Base-by-base conservation (phyloP, 768 basidiomycete species). In the Inosperma sp. region DNA sequence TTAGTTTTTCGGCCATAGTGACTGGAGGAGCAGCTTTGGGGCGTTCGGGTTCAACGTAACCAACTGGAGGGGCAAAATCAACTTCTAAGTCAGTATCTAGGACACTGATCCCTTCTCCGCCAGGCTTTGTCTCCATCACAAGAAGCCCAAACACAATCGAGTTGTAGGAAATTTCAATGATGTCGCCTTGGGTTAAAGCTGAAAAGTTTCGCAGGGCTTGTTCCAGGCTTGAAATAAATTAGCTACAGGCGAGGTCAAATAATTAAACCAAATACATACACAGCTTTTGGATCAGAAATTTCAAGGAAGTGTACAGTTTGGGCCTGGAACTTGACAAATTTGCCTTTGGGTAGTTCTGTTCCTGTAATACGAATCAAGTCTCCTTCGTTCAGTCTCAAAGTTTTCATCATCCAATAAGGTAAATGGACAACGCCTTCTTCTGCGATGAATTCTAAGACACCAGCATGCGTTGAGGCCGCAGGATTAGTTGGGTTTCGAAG, bases 321-420 rank as follows among this genome's bases (percentile, higher is more conserved):
- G 5, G 96, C 89, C 69, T 99, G 96, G 39, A 99, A 74, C 69
- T 99, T 99, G 64, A 99, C 89, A 46, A 94, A 76, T 69, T 93
- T 93, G 55, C 95, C 96, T 68, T 98, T 98, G 0, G 83, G 83
- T 13, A 97, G 77, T 53, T 87, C 83, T 2, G 87, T 78, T 7
- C 95, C 93, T 5, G 87, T 93, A 46, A 98, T 84, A 36, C 93
- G 84, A 53, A 99, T 89, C 9, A 92, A 83, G 71, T 98, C 96
- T 10, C 96, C 96, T 69, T 99, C 96, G 49, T 84, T 85, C 22
- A 99, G 71, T 22, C 91, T 82, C 16, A 99, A 73, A 4, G 92
- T 93, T 72, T 88, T 93, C 95, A 99, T 99, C 90, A 99, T 95
- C 96, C 96, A 99, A 59, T 93, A 88, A 0, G 96, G 96, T 13